A percentile compares a stretch with the other conserved stretches of the same genome.
phyloP scores from a whole-genome alignment of 148 eudicot species.

The Fagopyrum homotropicum region DNA sequence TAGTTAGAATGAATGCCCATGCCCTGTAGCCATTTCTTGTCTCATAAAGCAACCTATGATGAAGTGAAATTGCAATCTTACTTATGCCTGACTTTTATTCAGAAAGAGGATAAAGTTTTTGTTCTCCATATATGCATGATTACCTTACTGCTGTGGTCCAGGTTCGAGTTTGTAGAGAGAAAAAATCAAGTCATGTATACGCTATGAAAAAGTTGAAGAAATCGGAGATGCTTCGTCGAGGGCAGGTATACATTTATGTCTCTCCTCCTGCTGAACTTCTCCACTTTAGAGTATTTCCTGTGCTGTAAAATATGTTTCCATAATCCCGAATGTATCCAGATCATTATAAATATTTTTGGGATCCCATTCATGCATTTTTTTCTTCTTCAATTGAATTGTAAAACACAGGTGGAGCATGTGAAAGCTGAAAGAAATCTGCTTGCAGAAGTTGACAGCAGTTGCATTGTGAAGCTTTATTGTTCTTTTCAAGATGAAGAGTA shows the following conservation, averaged over 20 bases:
- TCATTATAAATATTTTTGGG: not conserved
- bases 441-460: conserved; percentile 97
- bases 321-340: not conserved
- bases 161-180: conserved; percentile 92
- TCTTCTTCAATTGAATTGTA: not conserved
- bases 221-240: conserved; percentile 98
- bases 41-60: not conserved
- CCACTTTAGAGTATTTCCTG: not conserved
- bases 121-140: conserved; percentile 1
- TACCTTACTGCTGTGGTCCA: conserved; percentile 24
- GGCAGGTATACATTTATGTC: conserved; percentile 56
- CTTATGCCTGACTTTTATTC: not conserved
- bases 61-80: not conserved
- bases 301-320: not conserved
- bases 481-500: conserved; percentile 95
- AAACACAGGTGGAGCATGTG: conserved; percentile 82
- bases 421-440: conserved; percentile 96
- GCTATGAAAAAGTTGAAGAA: conserved; percentile 97
- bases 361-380: not conserved
- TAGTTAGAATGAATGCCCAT: not conserved
- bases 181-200: conserved; percentile 71
- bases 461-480: conserved; percentile 91
- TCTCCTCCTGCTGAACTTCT: not conserved
- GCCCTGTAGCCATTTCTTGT: not conserved
- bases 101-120: not conserved